Evolutionary conservation across 192 early-diverging fungal genomes (phyloP).

Genomic region (Pecoramyces ruminantium): DNA sequence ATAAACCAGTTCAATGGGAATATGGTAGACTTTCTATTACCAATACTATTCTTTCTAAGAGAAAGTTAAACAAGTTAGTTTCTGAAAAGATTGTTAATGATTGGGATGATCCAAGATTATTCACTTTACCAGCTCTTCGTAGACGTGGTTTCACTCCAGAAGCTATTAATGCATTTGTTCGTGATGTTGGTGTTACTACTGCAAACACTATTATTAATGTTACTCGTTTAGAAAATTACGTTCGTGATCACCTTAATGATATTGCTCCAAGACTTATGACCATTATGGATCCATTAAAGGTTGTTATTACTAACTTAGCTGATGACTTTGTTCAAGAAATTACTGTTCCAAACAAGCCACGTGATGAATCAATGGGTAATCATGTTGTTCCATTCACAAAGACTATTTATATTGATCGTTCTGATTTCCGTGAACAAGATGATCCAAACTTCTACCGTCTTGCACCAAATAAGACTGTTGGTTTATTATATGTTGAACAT

Average conservation of each 20-base stretch:
- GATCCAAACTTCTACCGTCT: conserved; percentile 93
- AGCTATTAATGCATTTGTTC: conserved; percentile 95
- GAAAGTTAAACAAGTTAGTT: conserved; percentile 86
- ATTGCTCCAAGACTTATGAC: conserved; percentile 88
- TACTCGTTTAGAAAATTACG: conserved; percentile 80
- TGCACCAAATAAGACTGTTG: conserved; percentile 84
- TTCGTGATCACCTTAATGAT: conserved; percentile 83
- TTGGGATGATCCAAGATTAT: conserved; percentile 96
- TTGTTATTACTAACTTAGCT: conserved; percentile 71
- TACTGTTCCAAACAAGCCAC: conserved; percentile 75
- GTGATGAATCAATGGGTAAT: conserved; percentile 68
- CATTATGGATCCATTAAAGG: conserved; percentile 68
- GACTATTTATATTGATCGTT: conserved; percentile 83
- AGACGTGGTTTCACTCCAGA: conserved; percentile 93
- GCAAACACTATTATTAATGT: conserved; percentile 66
- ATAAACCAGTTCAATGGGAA: conserved; percentile 99
- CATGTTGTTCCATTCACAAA: conserved; percentile 79
- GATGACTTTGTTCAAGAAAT: conserved; percentile 64
- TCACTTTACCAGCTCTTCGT: conserved; percentile 85
- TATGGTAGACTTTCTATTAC: conserved; percentile 87
- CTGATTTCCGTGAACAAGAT: conserved; percentile 80
- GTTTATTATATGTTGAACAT: conserved; percentile 66
- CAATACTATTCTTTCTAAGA: conserved; percentile 91
- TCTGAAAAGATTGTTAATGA: conserved; percentile 55
- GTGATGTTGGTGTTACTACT: conserved; percentile 81